A percentile compares a stretch with the other conserved stretches of the same genome.
Evolutionary conservation across 2,329 filamentous ascomycete species (phyloP).

Genomic region (Fusarium succisae): DNA sequence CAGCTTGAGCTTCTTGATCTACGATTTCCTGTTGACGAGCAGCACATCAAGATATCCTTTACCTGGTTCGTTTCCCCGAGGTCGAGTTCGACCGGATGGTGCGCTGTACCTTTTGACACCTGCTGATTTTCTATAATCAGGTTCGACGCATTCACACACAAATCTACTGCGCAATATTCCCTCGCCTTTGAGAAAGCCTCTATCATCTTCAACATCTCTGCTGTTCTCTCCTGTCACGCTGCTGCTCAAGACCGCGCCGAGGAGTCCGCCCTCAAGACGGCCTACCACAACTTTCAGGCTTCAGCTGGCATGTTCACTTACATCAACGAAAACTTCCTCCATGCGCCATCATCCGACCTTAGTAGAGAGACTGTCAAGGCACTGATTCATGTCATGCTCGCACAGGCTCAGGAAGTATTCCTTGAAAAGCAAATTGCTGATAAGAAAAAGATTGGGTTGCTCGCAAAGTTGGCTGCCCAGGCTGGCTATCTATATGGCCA

Average conservation of each 20-base stretch:
- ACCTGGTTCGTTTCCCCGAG: slow-evolving; percentile 75
- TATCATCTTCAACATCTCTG: slow-evolving; percentile 99
- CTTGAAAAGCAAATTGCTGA: slow-evolving; percentile 95
- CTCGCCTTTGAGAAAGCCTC: slow-evolving; percentile 98
- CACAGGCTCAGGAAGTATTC: slow-evolving; percentile 96
- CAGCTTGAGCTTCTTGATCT: slow-evolving; percentile 95
- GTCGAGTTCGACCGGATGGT: neutral
- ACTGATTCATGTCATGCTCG: slow-evolving; percentile 90
- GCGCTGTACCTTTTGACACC: neutral
- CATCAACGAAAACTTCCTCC: slow-evolving; percentile 99
- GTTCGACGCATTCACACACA: slow-evolving; percentile 99
- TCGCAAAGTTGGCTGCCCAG: slow-evolving; percentile 94
- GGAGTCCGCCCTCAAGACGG: slow-evolving; percentile 91
- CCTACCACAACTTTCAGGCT: slow-evolving; percentile 98
- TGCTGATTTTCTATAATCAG: slow-evolving; percentile 55
- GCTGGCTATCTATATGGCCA: slow-evolving; percentile 88
- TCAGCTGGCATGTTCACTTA: slow-evolving; percentile 99
- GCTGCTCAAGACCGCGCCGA: slow-evolving; percentile 92
- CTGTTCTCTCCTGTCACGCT: slow-evolving; percentile 94
- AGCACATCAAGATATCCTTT: slow-evolving; percentile 98
- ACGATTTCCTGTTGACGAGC: slow-evolving; percentile 96
- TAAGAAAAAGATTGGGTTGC: slow-evolving; percentile 87
- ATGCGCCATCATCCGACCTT: slow-evolving; percentile 94
- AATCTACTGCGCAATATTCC: slow-evolving; percentile 95
- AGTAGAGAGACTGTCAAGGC: slow-evolving; percentile 96